These are phyloP conservation scores for Suhomyces taliae DNA, from an alignment of 1,139 yeast genomes.

Conservation along the genomic window DNA sequence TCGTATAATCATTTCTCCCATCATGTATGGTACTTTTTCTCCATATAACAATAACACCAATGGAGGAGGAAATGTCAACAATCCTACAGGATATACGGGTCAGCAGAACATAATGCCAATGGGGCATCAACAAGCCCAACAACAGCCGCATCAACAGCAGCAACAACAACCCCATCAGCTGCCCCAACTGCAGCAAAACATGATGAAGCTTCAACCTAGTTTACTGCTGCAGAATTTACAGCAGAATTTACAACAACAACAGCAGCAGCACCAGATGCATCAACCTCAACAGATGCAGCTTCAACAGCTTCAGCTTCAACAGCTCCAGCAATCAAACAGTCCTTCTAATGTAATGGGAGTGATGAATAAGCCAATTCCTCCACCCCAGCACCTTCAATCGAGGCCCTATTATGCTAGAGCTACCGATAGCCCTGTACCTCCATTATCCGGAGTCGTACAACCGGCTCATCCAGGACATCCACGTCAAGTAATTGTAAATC, in stretches of 20 bases:
- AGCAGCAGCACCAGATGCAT: slow-evolving; percentile 9
- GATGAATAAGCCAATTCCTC: slow-evolving; percentile 2
- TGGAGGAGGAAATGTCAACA: background rate
- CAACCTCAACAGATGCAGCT: slow-evolving; percentile 14
- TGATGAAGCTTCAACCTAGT: background rate
- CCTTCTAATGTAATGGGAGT: background rate
- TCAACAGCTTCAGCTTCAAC: slow-evolving; percentile 3
- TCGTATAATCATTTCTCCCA: background rate
- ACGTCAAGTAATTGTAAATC: slow-evolving; percentile 5
- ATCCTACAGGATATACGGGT: background rate
- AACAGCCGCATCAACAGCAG: slow-evolving; percentile 14
- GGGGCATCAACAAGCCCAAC: slow-evolving; percentile 1
- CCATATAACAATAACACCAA: background rate
- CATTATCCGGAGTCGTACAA: background rate
- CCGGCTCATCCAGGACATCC: slow-evolving; percentile 4
- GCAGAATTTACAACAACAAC: slow-evolving; percentile 9
- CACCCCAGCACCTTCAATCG: slow-evolving; percentile 9
- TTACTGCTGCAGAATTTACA: background rate
- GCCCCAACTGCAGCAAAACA: slow-evolving; percentile 4
- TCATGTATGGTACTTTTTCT: background rate
- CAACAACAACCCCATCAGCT: slow-evolving; percentile 15
- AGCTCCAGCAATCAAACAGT: slow-evolving; percentile 8
- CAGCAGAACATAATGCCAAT: background rate
- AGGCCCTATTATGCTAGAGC: slow-evolving; percentile 8
- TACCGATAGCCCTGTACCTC: slow-evolving; percentile 9